These are phyloP conservation scores for Euphorbia tirucalli DNA, from an alignment of 345 rosid genomes.

Conservation along the genomic window DNA sequence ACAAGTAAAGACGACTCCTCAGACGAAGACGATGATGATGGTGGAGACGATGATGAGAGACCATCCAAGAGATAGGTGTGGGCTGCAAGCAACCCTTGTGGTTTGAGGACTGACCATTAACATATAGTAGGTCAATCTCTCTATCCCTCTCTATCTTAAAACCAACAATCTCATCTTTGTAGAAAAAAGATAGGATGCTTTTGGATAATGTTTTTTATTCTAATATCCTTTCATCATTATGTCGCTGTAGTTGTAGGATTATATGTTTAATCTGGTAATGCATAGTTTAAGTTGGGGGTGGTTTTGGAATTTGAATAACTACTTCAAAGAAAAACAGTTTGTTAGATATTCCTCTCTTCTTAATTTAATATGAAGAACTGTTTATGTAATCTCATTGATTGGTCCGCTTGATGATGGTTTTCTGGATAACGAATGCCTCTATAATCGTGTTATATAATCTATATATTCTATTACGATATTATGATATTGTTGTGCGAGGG, in stretches of 20 bases:
- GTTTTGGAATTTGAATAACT: conserved; percentile 6
- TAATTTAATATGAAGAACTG: neutral
- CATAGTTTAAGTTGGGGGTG: conserved; percentile 21
- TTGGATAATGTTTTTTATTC: conserved; percentile 28
- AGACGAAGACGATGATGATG: conserved; percentile 47
- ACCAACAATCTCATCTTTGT: conserved; percentile 26
- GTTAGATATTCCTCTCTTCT: conserved; percentile 11
- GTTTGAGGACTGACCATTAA: conserved; percentile 30
- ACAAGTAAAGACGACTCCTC: conserved; percentile 42
- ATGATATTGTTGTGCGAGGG: too few relatives aligned
- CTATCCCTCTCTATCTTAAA: conserved; percentile 19
- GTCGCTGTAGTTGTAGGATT: conserved; percentile 21
- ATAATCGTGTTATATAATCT: too few relatives aligned
- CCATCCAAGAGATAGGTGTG: conserved; percentile 78
- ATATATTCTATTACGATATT: too few relatives aligned
- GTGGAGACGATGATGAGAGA: conserved; percentile 75
- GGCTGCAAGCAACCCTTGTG: conserved; percentile 4
- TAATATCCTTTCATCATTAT: conserved; percentile 23
- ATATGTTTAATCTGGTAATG: conserved; percentile 20
- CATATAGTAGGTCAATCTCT: conserved; percentile 43
- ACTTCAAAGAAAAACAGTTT: conserved; percentile 9
- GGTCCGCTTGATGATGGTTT: neutral
- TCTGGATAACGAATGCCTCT: too few relatives aligned
- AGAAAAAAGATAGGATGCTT: conserved; percentile 31
- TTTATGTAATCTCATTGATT: neutral